Conservation (phyloP, 331 rosid species). For the Pyrus hybrid region DNA sequence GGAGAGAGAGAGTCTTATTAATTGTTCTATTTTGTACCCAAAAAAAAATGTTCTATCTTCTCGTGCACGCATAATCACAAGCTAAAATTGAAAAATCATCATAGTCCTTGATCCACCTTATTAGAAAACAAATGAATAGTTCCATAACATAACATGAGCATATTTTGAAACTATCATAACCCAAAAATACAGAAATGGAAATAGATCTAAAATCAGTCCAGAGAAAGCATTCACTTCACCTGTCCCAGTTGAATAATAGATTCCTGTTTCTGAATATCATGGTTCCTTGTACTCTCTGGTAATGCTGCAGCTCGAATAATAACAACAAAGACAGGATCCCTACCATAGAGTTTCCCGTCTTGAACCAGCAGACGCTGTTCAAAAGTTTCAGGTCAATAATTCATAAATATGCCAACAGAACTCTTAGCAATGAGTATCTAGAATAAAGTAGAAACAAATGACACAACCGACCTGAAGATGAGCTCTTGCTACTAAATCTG, state of each 20-base stretch:
- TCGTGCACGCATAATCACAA: no score
- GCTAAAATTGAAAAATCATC: no score
- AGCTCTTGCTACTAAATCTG: slow-evolving; percentile 94
- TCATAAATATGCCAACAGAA: slow-evolving; percentile 13
- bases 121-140: background rate
- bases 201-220: background rate
- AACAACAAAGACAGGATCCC: slow-evolving; percentile 56
- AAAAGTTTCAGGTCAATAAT: slow-evolving; percentile 30
- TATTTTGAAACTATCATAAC: background rate
- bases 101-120: no score
- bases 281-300: slow-evolving; percentile 60
- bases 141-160: background rate
- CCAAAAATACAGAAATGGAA: background rate
- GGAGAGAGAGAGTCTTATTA: no score
- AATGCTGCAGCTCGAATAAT: slow-evolving; percentile 73
- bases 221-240: slow-evolving; percentile 37
- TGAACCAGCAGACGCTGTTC: slow-evolving; percentile 81
- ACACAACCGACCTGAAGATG: slow-evolving; percentile 72
- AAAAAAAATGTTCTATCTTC: no score
- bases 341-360: slow-evolving; percentile 85
- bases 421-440: background rate
- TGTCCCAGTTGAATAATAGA: slow-evolving; percentile 69
- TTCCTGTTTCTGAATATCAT: slow-evolving; percentile 69
- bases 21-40: no score
- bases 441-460: background rate